phyloP scores from a whole-genome alignment of 2,329 filamentous ascomycete genomes.

The Aureobasidium namibiae region DNA sequence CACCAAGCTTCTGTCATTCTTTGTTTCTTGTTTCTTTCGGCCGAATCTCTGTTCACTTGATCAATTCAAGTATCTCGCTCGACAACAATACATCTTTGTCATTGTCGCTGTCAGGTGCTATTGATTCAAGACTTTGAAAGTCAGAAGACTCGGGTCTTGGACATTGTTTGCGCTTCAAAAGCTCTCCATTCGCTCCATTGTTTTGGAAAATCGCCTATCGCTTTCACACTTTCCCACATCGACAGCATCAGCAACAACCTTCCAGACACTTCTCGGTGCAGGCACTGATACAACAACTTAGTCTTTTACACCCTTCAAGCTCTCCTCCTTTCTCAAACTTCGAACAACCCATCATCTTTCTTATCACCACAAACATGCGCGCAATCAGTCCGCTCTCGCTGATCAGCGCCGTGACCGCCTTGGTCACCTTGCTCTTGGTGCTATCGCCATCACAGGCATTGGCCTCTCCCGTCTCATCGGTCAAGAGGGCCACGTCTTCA shows the following conservation, averaged over 20 bases:
- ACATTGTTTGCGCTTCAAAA: slow-evolving; percentile 5
- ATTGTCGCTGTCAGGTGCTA: slow-evolving; percentile 12
- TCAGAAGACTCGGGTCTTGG: slow-evolving; percentile 9
- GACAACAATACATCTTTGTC: slow-evolving; percentile 12
- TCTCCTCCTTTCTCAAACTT: slow-evolving; percentile 11
- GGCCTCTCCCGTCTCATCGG: slow-evolving; percentile 7
- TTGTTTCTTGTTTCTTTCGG: slow-evolving; percentile 11
- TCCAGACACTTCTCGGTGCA: slow-evolving; percentile 6
- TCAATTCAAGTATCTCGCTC: slow-evolving; percentile 8
- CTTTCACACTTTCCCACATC: slow-evolving; percentile 1
- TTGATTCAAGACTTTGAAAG: slow-evolving; percentile 7
- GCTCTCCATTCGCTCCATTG: slow-evolving; percentile 6
- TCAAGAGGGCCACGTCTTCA: slow-evolving; percentile 27
- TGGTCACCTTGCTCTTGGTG: slow-evolving; percentile 8
- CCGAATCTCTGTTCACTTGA: slow-evolving; percentile 8
- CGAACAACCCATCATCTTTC: slow-evolving; percentile 4
- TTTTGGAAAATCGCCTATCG: slow-evolving; percentile 6
- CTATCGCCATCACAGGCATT: slow-evolving; percentile 1
- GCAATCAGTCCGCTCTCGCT: slow-evolving; percentile 9
- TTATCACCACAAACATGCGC: slow-evolving; percentile 5
- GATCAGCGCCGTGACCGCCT: slow-evolving; percentile 1
- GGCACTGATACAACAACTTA: slow-evolving; percentile 11
- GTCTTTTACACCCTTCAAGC: slow-evolving; percentile 13
- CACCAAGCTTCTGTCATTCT: background rate
- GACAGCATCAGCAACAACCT: background rate